These are phyloP conservation scores for Postia placenta DNA, from an alignment of 768 basidiomycete genomes.

Conservation along the genomic window DNA sequence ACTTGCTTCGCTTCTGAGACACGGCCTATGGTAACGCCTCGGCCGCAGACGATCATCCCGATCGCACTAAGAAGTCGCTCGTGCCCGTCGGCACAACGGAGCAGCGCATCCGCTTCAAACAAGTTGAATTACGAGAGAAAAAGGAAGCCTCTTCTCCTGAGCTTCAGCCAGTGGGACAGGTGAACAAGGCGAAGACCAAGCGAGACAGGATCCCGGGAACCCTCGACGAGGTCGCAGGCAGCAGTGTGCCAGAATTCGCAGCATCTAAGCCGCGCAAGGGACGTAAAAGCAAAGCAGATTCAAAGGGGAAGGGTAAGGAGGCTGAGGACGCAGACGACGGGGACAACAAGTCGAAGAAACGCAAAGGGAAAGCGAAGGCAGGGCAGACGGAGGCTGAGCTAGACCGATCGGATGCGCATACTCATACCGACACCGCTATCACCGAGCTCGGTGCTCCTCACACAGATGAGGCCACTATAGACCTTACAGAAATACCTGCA, in stretches of 20 bases:
- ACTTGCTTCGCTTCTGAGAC: background rate
- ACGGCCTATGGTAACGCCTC: constrained; percentile 12
- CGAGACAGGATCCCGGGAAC: constrained; percentile 7
- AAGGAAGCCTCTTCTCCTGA: constrained; percentile 2
- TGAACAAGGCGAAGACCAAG: background rate
- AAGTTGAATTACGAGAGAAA: constrained; percentile 54
- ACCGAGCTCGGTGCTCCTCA: constrained; percentile 4
- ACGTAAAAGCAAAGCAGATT: background rate
- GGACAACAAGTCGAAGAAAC: too few species aligned
- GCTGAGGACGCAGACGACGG: too few species aligned
- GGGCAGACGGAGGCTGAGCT: too few species aligned
- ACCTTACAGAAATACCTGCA: too few species aligned
- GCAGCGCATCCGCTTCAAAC: constrained; percentile 66
- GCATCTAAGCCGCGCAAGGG: constrained; percentile 3
- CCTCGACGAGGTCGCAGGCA: constrained; percentile 9
- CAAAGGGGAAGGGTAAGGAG: constrained; percentile 1
- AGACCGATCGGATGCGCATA: too few species aligned
- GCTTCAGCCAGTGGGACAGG: background rate
- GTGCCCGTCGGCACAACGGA: constrained; percentile 55
- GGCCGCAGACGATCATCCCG: constrained; percentile 32
- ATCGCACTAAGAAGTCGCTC: constrained; percentile 45
- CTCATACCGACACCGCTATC: too few species aligned
- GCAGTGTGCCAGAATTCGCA: background rate
- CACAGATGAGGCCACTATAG: too few species aligned
- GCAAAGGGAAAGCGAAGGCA: too few species aligned